Percentiles rank a stretch among this genome's conserved stretches.
Conservation (phyloP, 2,329 filamentous ascomycete genomes). For the Escovopsis sp. region DNA sequence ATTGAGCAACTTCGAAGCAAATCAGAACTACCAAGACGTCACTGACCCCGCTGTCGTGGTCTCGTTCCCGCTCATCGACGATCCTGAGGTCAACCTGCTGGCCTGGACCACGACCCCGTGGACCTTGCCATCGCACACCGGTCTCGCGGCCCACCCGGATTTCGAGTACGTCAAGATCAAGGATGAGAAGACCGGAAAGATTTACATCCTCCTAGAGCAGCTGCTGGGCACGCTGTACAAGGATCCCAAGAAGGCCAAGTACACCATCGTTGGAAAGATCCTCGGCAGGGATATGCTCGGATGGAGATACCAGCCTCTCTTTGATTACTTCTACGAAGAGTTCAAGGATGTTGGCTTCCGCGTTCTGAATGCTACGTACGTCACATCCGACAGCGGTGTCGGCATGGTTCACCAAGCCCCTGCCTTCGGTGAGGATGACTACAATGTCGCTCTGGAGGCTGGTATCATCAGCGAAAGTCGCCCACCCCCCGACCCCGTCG, state of each 20-base stretch:
- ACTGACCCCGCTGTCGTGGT: slow-evolving; percentile 84
- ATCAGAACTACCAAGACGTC: slow-evolving; percentile 88
- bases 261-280: slow-evolving; percentile 63
- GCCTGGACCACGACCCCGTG: slow-evolving; percentile 84
- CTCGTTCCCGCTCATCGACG: slow-evolving; percentile 67
- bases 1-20: slow-evolving; percentile 83
- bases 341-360: slow-evolving; percentile 76
- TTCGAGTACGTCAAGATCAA: slow-evolving; percentile 80
- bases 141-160: slow-evolving; percentile 61
- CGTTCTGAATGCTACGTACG: slow-evolving; percentile 71
- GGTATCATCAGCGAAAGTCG: slow-evolving; percentile 66
- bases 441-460: slow-evolving; percentile 59
- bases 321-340: slow-evolving; percentile 77
- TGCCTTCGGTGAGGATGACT: slow-evolving; percentile 93
- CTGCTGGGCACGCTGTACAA: slow-evolving; percentile 77
- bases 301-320: slow-evolving; percentile 79
- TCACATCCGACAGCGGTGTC: slow-evolving; percentile 78
- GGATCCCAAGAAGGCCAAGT: slow-evolving; percentile 90
- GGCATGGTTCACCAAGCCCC: slow-evolving; percentile 90
- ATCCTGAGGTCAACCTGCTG: slow-evolving; percentile 59
- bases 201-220: slow-evolving; percentile 74
- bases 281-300: slow-evolving; percentile 74
- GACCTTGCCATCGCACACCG: slow-evolving; percentile 72
- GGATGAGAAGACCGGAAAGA: slow-evolving; percentile 67
- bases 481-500: slow-evolving; percentile 79